phyloP scores from a whole-genome alignment of 2,329 filamentous ascomycete genomes.

The Fusarium coicis region DNA sequence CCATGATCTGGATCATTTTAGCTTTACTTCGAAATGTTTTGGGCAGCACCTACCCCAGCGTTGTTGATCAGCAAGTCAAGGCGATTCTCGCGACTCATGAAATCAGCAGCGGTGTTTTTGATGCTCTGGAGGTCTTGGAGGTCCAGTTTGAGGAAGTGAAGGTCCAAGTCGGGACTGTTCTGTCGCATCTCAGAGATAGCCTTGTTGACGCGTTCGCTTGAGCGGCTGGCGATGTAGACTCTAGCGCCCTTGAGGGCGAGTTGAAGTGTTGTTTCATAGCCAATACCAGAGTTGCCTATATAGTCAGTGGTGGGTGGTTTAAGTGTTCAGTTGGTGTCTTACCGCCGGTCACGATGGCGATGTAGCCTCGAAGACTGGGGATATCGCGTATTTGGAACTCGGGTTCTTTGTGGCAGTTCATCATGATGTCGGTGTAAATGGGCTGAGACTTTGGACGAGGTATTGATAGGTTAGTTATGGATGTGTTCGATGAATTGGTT shows the following conservation, averaged over 20 bases:
- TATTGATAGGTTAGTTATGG: too few species aligned
- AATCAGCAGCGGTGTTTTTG: conserved; percentile 25
- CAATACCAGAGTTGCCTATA: conserved; percentile 35
- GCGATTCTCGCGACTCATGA: conserved; percentile 25
- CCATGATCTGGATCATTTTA: conserved; percentile 42
- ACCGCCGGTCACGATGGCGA: conserved; percentile 42
- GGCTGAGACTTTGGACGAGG: rapidly evolving
- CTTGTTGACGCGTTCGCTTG: conserved; percentile 30
- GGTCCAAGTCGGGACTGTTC: conserved; percentile 15
- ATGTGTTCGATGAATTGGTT: background rate
- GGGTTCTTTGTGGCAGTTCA: conserved; percentile 19
- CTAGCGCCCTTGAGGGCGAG: conserved; percentile 33
- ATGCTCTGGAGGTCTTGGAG: conserved; percentile 36
- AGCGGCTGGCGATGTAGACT: conserved; percentile 40
- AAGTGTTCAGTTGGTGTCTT: rapidly evolving
- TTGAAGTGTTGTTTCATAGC: conserved; percentile 37
- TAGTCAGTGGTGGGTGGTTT: rapidly evolving
- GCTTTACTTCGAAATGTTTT: rapidly evolving
- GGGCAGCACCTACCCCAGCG: conserved; percentile 42
- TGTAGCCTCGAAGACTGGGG: conserved; percentile 32
- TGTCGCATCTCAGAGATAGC: conserved; percentile 35
- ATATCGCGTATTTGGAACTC: conserved; percentile 33
- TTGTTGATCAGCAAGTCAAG: conserved; percentile 41
- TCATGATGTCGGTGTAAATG: background rate
- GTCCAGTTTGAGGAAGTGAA: conserved; percentile 40